Conservation (phyloP, 495 filamentous ascomycete species). For the Penicillium taxi region DNA sequence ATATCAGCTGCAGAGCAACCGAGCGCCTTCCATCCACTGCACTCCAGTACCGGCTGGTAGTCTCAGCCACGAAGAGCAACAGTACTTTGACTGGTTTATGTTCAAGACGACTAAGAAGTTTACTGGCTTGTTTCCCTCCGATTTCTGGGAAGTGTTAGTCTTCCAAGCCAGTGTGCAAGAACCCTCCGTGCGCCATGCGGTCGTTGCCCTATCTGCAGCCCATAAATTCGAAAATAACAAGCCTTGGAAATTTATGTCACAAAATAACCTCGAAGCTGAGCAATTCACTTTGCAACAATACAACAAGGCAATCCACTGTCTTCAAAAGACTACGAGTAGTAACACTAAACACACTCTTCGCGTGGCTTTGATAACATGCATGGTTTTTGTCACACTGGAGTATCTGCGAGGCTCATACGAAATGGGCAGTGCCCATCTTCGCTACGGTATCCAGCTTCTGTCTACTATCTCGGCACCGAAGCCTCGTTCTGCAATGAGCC, state of each 20-base stretch:
- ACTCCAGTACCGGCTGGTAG: constrained; percentile 16
- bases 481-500: constrained; percentile 5
- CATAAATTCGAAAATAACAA: constrained; percentile 37
- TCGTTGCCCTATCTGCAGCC: constrained; percentile 55
- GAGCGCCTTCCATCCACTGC: constrained; percentile 12
- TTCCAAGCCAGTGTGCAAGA: constrained; percentile 54
- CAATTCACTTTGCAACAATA: constrained; percentile 17
- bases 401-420: constrained; percentile 39
- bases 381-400: constrained; percentile 46
- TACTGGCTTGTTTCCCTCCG: constrained; percentile 54
- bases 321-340: background rate
- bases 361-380: constrained; percentile 42
- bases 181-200: constrained; percentile 55
- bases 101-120: constrained; percentile 50
- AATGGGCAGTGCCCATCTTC: constrained; percentile 39
- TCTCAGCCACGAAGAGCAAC: constrained; percentile 36
- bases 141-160: constrained; percentile 50
- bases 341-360: constrained; percentile 11
- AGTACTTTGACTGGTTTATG: constrained; percentile 53
- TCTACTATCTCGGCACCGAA: constrained; percentile 3
- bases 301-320: constrained; percentile 16
- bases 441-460: constrained; percentile 28
- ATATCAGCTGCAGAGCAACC: constrained; percentile 20
- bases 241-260: constrained; percentile 2
- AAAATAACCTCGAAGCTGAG: constrained; percentile 6